phyloP scores from a whole-genome alignment of 2,329 filamentous ascomycete species.

The Ilyonectria mors-panacis region DNA sequence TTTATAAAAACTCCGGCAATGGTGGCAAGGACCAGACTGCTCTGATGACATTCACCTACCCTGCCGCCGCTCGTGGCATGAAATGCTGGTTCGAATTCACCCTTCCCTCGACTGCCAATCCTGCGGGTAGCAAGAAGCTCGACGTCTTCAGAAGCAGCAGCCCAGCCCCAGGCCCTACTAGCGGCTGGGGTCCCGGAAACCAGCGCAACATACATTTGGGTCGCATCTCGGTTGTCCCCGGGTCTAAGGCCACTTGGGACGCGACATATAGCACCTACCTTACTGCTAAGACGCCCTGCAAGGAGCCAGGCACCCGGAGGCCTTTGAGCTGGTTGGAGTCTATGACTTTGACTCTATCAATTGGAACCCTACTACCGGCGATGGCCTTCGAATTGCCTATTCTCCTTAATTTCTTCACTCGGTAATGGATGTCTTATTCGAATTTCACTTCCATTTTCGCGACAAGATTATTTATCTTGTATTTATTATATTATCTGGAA shows the following conservation, averaged over 20 bases:
- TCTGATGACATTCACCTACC: conserved; percentile 47
- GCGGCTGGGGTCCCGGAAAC: conserved; percentile 43
- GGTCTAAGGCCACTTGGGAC: conserved; percentile 12
- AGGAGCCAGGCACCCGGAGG: conserved; percentile 25
- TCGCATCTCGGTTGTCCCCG: conserved; percentile 14
- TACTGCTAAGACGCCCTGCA: conserved; percentile 20
- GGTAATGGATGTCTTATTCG: background rate
- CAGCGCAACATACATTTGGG: conserved; percentile 41
- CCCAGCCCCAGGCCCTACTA: conserved; percentile 36
- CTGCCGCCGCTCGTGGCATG: conserved; percentile 33
- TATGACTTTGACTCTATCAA: conserved; percentile 24
- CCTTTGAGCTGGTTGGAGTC: conserved; percentile 33
- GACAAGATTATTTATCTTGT: too few species aligned
- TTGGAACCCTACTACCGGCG: conserved; percentile 16
- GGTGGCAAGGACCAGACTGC: conserved; percentile 42
- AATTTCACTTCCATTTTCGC: background rate
- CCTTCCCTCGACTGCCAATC: background rate
- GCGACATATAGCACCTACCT: conserved; percentile 24
- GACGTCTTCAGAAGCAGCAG: conserved; percentile 44
- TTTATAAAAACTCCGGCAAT: conserved; percentile 40
- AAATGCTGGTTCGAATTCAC: conserved; percentile 45
- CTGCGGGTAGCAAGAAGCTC: conserved; percentile 33
- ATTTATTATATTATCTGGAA: too few species aligned
- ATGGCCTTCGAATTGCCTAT: conserved; percentile 22
- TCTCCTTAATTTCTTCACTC: background rate